These are phyloP conservation scores for Suillus fuscotomentosus DNA, from an alignment of 768 basidiomycete genomes.

Conservation along the genomic window DNA sequence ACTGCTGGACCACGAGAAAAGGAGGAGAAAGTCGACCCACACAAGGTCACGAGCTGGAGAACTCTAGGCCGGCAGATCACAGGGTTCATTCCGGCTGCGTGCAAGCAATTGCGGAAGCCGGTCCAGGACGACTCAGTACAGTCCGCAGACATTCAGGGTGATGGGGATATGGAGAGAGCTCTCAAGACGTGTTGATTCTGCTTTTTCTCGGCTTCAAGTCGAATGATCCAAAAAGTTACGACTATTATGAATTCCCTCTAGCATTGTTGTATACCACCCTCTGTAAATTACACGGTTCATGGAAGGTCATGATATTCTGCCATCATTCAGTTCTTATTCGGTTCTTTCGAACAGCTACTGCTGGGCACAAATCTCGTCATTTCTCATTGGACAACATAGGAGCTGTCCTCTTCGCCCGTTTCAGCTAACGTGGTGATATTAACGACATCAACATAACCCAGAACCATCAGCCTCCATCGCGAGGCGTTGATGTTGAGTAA, in stretches of 20 bases:
- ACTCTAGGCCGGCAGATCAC: neutral
- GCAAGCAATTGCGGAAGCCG: neutral
- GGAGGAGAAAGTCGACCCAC: slow-evolving; percentile 8
- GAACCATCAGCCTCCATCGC: too few species aligned
- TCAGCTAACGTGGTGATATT: too few species aligned
- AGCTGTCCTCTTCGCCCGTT: too few species aligned
- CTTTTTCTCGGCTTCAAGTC: neutral
- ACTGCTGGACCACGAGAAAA: slow-evolving; percentile 20
- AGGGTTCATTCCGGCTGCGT: neutral
- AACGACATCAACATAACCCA: too few species aligned
- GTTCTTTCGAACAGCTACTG: too few species aligned
- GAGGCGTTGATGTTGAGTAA: too few species aligned
- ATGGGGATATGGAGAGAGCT: neutral
- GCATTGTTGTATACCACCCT: neutral
- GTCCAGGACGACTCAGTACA: neutral
- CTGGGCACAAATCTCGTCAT: too few species aligned
- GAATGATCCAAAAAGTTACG: neutral
- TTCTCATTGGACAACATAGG: too few species aligned
- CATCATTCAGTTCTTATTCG: too few species aligned
- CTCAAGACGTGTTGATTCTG: neutral
- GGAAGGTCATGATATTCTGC: too few species aligned
- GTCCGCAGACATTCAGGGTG: neutral
- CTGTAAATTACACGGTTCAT: neutral
- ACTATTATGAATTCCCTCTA: neutral
- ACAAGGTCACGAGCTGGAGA: neutral